phyloP scores from a whole-genome alignment of 2,329 filamentous ascomycete species.

The Claviceps sp. region DNA sequence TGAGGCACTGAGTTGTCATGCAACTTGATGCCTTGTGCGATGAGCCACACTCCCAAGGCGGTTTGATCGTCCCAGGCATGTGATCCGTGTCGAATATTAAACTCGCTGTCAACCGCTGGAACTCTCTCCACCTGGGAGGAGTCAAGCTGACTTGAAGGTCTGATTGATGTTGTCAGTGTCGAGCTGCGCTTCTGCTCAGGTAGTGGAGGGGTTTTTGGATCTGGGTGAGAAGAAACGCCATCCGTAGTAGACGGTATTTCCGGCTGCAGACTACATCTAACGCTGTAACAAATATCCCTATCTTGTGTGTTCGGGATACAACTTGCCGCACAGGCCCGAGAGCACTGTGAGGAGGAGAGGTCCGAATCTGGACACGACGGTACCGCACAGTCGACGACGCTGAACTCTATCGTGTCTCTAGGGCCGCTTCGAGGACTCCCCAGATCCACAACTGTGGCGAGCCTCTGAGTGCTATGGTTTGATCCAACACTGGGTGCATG shows the following conservation, averaged over 20 bases:
- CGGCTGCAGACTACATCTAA: not conserved
- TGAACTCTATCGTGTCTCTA: slow-evolving; percentile 36
- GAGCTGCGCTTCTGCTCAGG: not conserved
- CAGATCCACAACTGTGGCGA: slow-evolving; percentile 16
- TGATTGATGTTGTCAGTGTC: not conserved
- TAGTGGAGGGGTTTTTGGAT: not conserved
- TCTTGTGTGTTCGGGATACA: not conserved
- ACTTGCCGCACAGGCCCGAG: not conserved
- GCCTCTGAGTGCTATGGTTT: slow-evolving; percentile 12
- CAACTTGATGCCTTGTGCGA: slow-evolving; percentile 19
- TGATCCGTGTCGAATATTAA: slow-evolving; percentile 17
- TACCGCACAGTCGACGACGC: slow-evolving; percentile 8
- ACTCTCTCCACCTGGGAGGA: slow-evolving; percentile 7
- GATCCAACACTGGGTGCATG: slow-evolving; percentile 19
- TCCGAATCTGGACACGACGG: not conserved
- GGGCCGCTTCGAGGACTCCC: slow-evolving; percentile 26
- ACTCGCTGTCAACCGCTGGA: slow-evolving; percentile 14
- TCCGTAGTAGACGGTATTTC: slow-evolving; percentile 1
- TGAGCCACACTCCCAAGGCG: slow-evolving; percentile 24
- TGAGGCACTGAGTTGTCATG: slow-evolving; percentile 13
- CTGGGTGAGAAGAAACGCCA: not conserved
- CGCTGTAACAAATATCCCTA: not conserved
- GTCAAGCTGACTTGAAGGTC: slow-evolving; percentile 3
- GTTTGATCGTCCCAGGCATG: slow-evolving; percentile 21
- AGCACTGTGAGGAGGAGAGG: not conserved